Conservation (phyloP, 495 filamentous ascomycete species). For the Penicillium tannophilum region DNA sequence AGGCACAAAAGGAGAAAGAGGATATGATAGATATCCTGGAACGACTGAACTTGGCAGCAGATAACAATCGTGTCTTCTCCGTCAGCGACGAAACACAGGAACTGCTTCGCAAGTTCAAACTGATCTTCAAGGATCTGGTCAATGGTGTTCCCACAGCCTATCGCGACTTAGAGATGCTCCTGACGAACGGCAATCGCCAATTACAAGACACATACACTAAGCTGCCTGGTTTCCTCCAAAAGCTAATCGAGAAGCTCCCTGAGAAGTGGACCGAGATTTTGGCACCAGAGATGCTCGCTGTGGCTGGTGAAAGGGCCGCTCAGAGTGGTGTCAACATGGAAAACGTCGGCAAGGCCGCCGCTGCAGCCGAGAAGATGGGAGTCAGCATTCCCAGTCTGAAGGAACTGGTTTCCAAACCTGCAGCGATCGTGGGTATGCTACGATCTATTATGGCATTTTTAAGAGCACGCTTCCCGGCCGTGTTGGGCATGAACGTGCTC, state of each 20-base stretch:
- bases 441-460: conserved; percentile 84
- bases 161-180: conserved; percentile 77
- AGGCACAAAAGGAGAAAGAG: conserved; percentile 62
- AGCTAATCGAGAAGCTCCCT: conserved; percentile 81
- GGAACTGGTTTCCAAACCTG: conserved; percentile 82
- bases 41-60: conserved; percentile 74
- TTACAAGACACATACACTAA: conserved; percentile 74
- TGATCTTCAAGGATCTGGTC: conserved; percentile 87
- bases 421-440: conserved; percentile 78
- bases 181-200: conserved; percentile 76
- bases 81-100: conserved; percentile 78
- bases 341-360: conserved; percentile 49
- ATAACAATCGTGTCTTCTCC: conserved; percentile 80
- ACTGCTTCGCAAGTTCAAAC: conserved; percentile 77
- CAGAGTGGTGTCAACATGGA: conserved; percentile 64
- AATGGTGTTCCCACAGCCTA: conserved; percentile 93
- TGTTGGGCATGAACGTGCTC: conserved; percentile 80
- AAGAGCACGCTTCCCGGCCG: conserved; percentile 79
- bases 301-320: conserved; percentile 67
- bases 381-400: conserved; percentile 64
- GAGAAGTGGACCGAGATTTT: conserved; percentile 73
- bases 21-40: conserved; percentile 79
- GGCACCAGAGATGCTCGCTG: conserved; percentile 79
- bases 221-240: conserved; percentile 82
- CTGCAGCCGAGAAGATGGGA: conserved; percentile 53